Conservation (phyloP, 495 filamentous ascomycete species). For the Cryomyces antarcticus region DNA sequence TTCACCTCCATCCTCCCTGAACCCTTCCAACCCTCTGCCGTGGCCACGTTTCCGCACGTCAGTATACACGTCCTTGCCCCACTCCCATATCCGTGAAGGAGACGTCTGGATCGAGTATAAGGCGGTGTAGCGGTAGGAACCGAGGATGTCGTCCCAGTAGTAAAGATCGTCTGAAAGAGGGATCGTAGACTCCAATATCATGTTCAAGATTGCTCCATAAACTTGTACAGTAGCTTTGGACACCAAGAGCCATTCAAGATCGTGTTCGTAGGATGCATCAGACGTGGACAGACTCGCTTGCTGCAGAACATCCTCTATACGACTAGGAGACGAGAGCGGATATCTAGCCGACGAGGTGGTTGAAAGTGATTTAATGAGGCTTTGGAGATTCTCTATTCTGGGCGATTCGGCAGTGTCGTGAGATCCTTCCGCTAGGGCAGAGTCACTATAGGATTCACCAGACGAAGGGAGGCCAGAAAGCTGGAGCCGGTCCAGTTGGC, state of each 20-base stretch:
- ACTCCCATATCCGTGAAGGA: conserved; percentile 48
- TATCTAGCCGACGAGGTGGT: conserved; percentile 31
- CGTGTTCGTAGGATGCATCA: conserved; percentile 31
- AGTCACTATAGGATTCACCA: conserved; percentile 2
- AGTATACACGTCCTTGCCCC: conserved; percentile 38
- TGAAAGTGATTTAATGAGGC: conserved; percentile 46
- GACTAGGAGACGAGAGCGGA: conserved; percentile 42
- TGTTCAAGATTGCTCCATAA: conserved; percentile 55
- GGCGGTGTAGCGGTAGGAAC: conserved; percentile 46
- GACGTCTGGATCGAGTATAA: conserved; percentile 69
- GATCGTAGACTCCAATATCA: conserved; percentile 60
- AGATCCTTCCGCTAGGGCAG: not conserved
- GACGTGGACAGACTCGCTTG: no score
- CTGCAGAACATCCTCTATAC: conserved; percentile 2
- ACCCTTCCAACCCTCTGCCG: no score
- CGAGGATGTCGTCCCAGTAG: conserved; percentile 79
- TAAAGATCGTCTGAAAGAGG: conserved; percentile 62
- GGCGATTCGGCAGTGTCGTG: not conserved
- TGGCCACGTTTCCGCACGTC: conserved; percentile 29
- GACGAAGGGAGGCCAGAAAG: conserved; percentile 22
- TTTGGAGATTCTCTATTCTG: conserved; percentile 28
- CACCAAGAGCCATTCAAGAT: conserved; percentile 73
- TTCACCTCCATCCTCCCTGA: conserved; percentile 17
- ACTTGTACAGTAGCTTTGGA: conserved; percentile 73
- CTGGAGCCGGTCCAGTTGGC: conserved; percentile 58